Evolutionary conservation across 805 yeast genomes (phyloP).

Genomic region (Diddensiella caesifluorescens): DNA sequence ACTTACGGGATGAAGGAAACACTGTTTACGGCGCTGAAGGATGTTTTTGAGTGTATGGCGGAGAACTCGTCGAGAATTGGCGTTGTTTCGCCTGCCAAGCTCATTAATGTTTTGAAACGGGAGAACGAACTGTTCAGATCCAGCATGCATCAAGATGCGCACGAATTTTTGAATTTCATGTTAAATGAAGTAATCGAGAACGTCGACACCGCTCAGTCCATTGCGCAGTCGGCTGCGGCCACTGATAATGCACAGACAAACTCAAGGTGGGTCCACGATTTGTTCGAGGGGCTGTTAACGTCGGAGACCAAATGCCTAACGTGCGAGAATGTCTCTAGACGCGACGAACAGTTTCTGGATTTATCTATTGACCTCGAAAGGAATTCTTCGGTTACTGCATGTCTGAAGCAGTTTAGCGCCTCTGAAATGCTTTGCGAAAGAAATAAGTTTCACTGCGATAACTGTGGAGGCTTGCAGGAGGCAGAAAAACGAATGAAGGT

Average conservation of each 20-base stretch:
- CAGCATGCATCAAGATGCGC: constrained; percentile 98
- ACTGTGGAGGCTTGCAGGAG: constrained; percentile 85
- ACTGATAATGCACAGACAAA: not conserved
- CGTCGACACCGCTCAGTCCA: constrained; percentile 29
- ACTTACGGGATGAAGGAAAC: constrained; percentile 47
- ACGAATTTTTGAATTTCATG: constrained; percentile 85
- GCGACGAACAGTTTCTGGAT: constrained; percentile 84
- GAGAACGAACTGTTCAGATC: constrained; percentile 83
- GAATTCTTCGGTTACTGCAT: constrained; percentile 67
- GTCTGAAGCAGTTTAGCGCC: constrained; percentile 75
- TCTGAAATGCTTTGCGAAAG: constrained; percentile 80
- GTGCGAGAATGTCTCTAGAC: constrained; percentile 75
- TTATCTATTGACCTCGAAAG: constrained; percentile 78
- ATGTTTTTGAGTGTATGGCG: constrained; percentile 75
- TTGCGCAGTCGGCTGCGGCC: not conserved
- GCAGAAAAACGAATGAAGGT: constrained; percentile 87
- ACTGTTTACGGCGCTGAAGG: constrained; percentile 67
- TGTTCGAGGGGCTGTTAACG: constrained; percentile 81
- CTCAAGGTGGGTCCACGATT: constrained; percentile 49
- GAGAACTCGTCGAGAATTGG: constrained; percentile 69
- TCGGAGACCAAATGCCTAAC: constrained; percentile 85
- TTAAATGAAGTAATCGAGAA: constrained; percentile 63
- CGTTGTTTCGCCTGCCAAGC: constrained; percentile 73
- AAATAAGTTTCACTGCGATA: constrained; percentile 90
- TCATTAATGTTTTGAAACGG: constrained; percentile 69